Evolutionary conservation across 441 rosid species (phyloP).

Genomic region (Euphorbia neoarborescens): DNA sequence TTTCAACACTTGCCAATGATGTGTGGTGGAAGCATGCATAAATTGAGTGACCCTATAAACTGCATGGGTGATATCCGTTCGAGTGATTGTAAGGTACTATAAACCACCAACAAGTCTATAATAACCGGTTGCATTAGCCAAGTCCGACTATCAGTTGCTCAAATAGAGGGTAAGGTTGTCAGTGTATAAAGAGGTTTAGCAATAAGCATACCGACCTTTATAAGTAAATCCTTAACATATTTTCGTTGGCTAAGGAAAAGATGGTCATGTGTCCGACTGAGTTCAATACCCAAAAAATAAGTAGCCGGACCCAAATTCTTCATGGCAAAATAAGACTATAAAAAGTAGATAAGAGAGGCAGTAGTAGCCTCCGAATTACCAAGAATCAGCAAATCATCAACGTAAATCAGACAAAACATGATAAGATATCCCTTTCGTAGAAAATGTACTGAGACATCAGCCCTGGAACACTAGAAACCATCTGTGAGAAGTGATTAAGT

Average conservation of each 20-base stretch:
- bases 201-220: not conserved
- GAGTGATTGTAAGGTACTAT: not conserved
- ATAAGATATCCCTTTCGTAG: not conserved
- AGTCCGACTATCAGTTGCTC: not conserved
- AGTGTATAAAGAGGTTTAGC: not conserved
- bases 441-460: not conserved
- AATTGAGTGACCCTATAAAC: not conserved
- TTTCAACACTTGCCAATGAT: not conserved
- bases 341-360: too few relatives aligned
- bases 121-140: not conserved
- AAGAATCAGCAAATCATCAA: not conserved
- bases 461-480: not conserved
- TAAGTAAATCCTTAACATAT: too few relatives aligned
- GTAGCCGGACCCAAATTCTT: too few relatives aligned
- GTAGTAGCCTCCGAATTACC: not conserved
- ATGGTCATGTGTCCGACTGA: too few relatives aligned
- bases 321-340: not conserved
- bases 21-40: not conserved
- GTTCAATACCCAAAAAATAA: too few relatives aligned
- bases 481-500: too few relatives aligned
- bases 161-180: not conserved
- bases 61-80: not conserved
- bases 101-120: not conserved
- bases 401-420: not conserved
- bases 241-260: too few relatives aligned